Evolutionary conservation across 352 stramenopile species (phyloP).

Genomic region (Globisporangium megalacanthum): DNA sequence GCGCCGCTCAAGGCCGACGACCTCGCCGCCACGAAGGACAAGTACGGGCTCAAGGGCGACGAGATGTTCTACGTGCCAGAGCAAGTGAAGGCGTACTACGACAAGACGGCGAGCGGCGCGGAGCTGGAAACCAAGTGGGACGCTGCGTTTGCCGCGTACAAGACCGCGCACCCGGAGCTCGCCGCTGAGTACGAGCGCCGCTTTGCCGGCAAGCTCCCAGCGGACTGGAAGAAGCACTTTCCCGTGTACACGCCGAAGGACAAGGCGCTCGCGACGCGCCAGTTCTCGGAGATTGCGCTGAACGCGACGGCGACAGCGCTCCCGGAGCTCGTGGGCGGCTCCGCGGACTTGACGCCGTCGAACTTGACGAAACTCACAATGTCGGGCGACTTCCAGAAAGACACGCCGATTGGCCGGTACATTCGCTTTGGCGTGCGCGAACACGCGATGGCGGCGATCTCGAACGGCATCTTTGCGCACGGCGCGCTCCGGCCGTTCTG

Average conservation of each 20-base stretch:
- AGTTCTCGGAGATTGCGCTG: constrained; percentile 94
- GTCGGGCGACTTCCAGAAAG: constrained; percentile 97
- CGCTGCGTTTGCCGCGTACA: constrained; percentile 90
- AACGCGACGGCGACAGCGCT: constrained; percentile 91
- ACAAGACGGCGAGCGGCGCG: constrained; percentile 68
- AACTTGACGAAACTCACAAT: constrained; percentile 96
- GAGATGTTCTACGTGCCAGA: constrained; percentile 92
- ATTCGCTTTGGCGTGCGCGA: constrained; percentile 98
- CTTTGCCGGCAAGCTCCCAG: constrained; percentile 90
- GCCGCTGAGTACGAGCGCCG: constrained; percentile 93
- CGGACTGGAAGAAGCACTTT: constrained; percentile 89
- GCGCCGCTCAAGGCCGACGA: constrained; percentile 95
- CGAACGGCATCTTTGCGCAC: constrained; percentile 98
- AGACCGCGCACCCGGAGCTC: constrained; percentile 86
- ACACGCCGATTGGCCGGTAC: constrained; percentile 94
- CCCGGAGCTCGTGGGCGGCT: constrained; percentile 97
- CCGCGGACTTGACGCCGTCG: constrained; percentile 97
- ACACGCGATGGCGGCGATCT: constrained; percentile 98
- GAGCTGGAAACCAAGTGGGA: constrained; percentile 89
- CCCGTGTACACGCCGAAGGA: constrained; percentile 89
- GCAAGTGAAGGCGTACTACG: constrained; percentile 93
- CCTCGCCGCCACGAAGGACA: constrained; percentile 86
- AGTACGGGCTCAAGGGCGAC: constrained; percentile 90
- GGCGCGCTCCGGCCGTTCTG: constrained; percentile 96
- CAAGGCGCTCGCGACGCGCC: constrained; percentile 91